Evolutionary conservation across 176 grass and related monocot genomes (phyloP), one percentile per base, ranked within the genome.

Genomic region (Dactylis glomerata): DNA sequence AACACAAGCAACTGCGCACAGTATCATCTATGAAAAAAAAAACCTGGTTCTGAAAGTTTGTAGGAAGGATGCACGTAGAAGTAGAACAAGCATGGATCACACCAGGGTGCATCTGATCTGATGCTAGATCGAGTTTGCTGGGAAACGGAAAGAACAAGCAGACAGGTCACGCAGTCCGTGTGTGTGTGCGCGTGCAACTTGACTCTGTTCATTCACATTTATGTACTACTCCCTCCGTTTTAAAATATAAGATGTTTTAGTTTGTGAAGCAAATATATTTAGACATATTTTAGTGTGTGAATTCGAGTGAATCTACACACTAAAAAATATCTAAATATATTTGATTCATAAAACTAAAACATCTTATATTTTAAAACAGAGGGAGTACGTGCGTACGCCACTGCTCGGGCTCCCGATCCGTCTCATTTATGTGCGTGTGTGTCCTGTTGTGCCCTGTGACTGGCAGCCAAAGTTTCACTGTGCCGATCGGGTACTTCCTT

Each of bases 81-180:
- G 41, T 66, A 33, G 32, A 59, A 19, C 17, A 28, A 22, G 22
- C n/a, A n/a, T 30, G 42, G 42, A 73, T 47, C 15, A 10, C 69
- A 28, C 41, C 69, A 30, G 41, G 69, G 40, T 73, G 70, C 15
- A 51, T 74, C 71, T 50, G 71, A 63, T 31, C 27, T 7, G 5
- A 17, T 8, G 72, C 27, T 11, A 75, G 72, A 75, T 50, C 15
- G 70, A 31, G 44, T 51, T 51, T 51, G 45, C 72, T 51, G 42
- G 44, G 71, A 51, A 74, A 50, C 26, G 71, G 27, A 75, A 33
- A 75, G 45, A 75, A 75, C 17, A 75, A 75, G 72, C 27, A 33
- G 27, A 73, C 70, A 75, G 72, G 27, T 33, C 27, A 75, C 6
- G 44, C 72, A 79, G 57, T 31, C 40, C 15, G 15, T 73, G 41